Percentiles rank a stretch among this genome's conserved stretches.
phyloP scores from a whole-genome alignment of 2,329 filamentous ascomycete genomes.

The Verticillium albo-atrum region DNA sequence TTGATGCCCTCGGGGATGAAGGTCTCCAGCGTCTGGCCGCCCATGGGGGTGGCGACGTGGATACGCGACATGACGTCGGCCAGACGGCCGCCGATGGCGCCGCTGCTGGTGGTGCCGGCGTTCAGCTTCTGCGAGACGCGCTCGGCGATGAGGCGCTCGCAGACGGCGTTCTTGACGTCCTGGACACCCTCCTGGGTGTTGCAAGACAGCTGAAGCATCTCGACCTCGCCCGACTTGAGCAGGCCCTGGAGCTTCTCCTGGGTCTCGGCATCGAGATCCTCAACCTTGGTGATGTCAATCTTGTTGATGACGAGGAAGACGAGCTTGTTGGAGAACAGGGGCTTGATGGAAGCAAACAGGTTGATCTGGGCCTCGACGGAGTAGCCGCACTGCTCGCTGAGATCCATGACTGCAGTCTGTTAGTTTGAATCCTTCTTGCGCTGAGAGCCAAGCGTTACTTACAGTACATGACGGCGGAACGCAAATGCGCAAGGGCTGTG shows the following conservation, averaged over 20 bases:
- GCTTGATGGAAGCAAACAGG: slow-evolving; percentile 94
- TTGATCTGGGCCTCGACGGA: slow-evolving; percentile 88
- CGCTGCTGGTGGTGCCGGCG: slow-evolving; percentile 74
- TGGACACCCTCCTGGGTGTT: slow-evolving; percentile 93
- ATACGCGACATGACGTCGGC: slow-evolving; percentile 91
- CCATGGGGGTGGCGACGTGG: slow-evolving; percentile 92
- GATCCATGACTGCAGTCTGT: slow-evolving; percentile 60
- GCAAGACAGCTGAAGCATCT: slow-evolving; percentile 90
- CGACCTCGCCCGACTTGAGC: slow-evolving; percentile 82
- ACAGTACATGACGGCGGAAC: slow-evolving; percentile 83
- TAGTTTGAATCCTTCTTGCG: neutral
- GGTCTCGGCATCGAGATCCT: slow-evolving; percentile 77
- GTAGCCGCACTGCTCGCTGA: slow-evolving; percentile 95
- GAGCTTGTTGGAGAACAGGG: slow-evolving; percentile 93
- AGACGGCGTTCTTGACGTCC: slow-evolving; percentile 90
- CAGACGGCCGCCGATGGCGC: slow-evolving; percentile 73
- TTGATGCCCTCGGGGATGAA: slow-evolving; percentile 86
- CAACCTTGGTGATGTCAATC: slow-evolving; percentile 85
- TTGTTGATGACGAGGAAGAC: slow-evolving; percentile 99
- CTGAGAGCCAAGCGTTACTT: neutral
- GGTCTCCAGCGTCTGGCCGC: slow-evolving; percentile 70
- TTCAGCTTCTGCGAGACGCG: slow-evolving; percentile 95
- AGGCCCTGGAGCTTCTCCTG: slow-evolving; percentile 75
- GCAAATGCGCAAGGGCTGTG: slow-evolving; percentile 93
- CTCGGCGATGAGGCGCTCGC: slow-evolving; percentile 87